A percentile compares a stretch with the other conserved stretches of the same genome.
phyloP scores from a whole-genome alignment of 1,139 yeast species.

The Debaryomyces sp. region DNA sequence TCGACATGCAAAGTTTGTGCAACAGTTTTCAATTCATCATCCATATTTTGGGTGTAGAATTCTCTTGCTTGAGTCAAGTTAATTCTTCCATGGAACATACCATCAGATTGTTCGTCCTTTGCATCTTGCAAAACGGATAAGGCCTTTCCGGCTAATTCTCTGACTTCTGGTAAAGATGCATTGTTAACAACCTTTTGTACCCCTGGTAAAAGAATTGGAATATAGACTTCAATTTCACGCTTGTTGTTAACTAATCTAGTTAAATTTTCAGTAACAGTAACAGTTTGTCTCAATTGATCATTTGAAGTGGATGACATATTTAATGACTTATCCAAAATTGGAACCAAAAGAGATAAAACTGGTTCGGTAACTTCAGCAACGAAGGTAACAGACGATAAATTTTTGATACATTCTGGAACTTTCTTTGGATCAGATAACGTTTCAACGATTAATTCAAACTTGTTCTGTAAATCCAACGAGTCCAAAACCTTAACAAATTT shows the following conservation, averaged over 20 bases:
- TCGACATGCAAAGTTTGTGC: constrained; percentile 25
- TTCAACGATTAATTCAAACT: constrained; percentile 81
- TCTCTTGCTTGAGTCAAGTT: constrained; percentile 55
- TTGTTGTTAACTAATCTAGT: constrained; percentile 95
- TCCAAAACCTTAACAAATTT: constrained; percentile 82
- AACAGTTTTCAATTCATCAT: constrained; percentile 26
- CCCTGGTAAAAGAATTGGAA: constrained; percentile 88
- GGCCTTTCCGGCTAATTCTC: constrained; percentile 91
- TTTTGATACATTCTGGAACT: constrained; percentile 87
- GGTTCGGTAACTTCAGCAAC: constrained; percentile 99
- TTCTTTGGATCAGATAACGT: constrained; percentile 89
- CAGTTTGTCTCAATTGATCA: constrained; percentile 95
- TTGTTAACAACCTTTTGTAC: constrained; percentile 84
- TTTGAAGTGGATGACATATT: constrained; percentile 89
- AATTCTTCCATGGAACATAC: constrained; percentile 77
- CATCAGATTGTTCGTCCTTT: constrained; percentile 64
- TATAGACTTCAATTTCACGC: constrained; percentile 83
- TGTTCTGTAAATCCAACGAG: constrained; percentile 87
- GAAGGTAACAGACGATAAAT: constrained; percentile 90
- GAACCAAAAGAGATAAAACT: constrained; percentile 85
- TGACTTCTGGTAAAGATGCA: constrained; percentile 95
- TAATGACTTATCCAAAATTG: constrained; percentile 88
- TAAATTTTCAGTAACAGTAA: constrained; percentile 92
- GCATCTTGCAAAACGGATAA: constrained; percentile 80
- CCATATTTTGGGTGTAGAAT: constrained; percentile 43